Percentiles rank a stretch among this genome's conserved stretches.
Conservation (phyloP, 2,329 filamentous ascomycete genomes). For the Ophiostoma ulmi region DNA sequence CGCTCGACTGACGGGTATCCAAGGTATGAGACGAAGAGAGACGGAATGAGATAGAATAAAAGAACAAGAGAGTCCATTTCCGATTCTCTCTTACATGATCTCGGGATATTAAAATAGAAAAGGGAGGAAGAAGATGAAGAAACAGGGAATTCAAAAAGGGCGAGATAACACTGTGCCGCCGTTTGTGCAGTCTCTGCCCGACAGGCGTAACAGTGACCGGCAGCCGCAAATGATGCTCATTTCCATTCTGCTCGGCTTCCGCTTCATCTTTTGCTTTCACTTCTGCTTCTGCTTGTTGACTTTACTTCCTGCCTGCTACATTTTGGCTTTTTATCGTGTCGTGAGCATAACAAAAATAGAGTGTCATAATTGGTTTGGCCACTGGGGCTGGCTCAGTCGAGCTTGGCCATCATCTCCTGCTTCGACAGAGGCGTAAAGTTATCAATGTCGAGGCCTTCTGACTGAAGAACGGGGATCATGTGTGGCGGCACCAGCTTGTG, state of each 20-base stretch:
- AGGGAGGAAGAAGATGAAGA: background rate
- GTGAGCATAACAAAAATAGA: constrained; percentile 16
- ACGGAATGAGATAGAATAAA: background rate
- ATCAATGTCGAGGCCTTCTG: constrained; percentile 83
- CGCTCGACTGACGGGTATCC: constrained; percentile 16
- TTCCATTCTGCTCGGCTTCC: background rate
- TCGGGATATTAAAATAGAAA: background rate
- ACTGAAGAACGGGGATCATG: constrained; percentile 65
- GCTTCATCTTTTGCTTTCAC: constrained; percentile 15
- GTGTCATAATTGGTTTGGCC: background rate
- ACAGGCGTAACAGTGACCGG: background rate
- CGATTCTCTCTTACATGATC: constrained; percentile 1
- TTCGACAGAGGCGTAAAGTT: constrained; percentile 86
- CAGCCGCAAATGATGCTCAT: background rate
- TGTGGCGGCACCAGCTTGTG: constrained; percentile 80
- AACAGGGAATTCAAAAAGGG: background rate
- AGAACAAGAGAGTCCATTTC: constrained; percentile 11
- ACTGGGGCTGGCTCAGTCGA: constrained; percentile 63
- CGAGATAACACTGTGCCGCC: background rate
- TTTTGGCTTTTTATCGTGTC: constrained; percentile 21
- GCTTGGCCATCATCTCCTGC: constrained; percentile 94
- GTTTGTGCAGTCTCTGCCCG: background rate
- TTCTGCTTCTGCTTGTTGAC: constrained; percentile 16
- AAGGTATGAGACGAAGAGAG: constrained; percentile 12
- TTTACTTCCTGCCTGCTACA: constrained; percentile 5